A percentile compares a stretch with the other conserved stretches of the same genome.
These are phyloP conservation scores for Aspergillus versicolor DNA, from an alignment of 2,329 filamentous ascomycete genomes.

Conservation along the genomic window DNA sequence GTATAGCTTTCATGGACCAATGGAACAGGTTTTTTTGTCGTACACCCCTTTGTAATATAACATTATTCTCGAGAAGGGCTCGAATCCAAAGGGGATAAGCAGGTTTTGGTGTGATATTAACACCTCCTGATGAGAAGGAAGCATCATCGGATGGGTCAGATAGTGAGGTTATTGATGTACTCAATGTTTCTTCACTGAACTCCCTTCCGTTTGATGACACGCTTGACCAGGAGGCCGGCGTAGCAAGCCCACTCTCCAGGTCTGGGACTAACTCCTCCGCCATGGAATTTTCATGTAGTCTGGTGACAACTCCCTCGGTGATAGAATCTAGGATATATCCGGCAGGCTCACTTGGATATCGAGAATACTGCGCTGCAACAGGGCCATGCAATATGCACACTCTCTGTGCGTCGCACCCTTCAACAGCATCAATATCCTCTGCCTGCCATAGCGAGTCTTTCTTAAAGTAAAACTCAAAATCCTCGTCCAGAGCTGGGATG, in stretches of 20 bases:
- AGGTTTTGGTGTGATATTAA: background rate
- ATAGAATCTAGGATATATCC: slow-evolving; percentile 89
- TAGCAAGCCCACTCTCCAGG: slow-evolving; percentile 35
- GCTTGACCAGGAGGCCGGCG: slow-evolving; percentile 56
- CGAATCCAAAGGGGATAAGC: slow-evolving; percentile 13
- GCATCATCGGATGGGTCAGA: slow-evolving; percentile 10
- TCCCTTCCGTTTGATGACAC: slow-evolving; percentile 52
- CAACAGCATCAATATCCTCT: slow-evolving; percentile 89
- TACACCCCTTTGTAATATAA: slow-evolving; percentile 5
- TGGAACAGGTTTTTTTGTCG: slow-evolving; percentile 16
- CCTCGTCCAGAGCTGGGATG: slow-evolving; percentile 84
- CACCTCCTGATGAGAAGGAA: background rate
- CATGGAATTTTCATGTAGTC: slow-evolving; percentile 68
- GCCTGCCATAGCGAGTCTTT: slow-evolving; percentile 99
- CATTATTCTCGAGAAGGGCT: slow-evolving; percentile 8
- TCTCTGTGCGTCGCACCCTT: slow-evolving; percentile 87
- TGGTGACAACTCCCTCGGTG: slow-evolving; percentile 76
- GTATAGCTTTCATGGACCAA: slow-evolving; percentile 3
- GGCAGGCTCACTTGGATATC: slow-evolving; percentile 81
- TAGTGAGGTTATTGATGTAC: slow-evolving; percentile 11
- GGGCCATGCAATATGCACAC: slow-evolving; percentile 94
- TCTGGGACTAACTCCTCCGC: slow-evolving; percentile 59
- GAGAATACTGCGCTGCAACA: slow-evolving; percentile 84
- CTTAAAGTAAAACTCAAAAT: slow-evolving; percentile 99
- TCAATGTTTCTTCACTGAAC: slow-evolving; percentile 8